Evolutionary conservation across 2,329 filamentous ascomycete species (phyloP).

Genomic region (Myotisia sp.): DNA sequence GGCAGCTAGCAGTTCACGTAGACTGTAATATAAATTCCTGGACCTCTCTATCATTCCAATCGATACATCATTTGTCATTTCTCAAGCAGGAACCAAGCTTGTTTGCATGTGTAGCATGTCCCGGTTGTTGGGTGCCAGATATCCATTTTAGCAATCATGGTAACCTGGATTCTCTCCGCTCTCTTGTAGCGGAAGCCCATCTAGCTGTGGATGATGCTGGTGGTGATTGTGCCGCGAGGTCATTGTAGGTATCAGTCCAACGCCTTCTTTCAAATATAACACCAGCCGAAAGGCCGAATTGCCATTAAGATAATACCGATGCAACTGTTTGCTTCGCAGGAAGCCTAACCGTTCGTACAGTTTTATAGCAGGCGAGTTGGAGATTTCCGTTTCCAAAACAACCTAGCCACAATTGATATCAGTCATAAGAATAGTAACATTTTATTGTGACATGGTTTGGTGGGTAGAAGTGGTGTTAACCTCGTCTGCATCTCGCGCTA

Average conservation of each 20-base stretch:
- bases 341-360: conserved; percentile 90
- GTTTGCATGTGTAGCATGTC: too few relatives aligned
- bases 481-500: conserved; percentile 69
- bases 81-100: too few relatives aligned
- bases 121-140: too few relatives aligned
- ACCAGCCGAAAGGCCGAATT: conserved; percentile 87
- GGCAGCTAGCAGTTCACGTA: too few relatives aligned
- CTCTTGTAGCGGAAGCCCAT: conserved; percentile 10
- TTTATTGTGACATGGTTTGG: neutral
- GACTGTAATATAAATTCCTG: too few relatives aligned
- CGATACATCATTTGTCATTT: too few relatives aligned
- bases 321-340: conserved; percentile 76
- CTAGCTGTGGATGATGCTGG: conserved; percentile 14
- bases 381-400: conserved; percentile 89
- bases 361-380: conserved; percentile 76
- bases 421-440: neutral
- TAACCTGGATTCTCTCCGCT: conserved; percentile 10
- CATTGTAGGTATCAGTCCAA: conserved; percentile 29
- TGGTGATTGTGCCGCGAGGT: too few relatives aligned
- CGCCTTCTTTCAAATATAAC: conserved; percentile 56
- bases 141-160: conserved; percentile 6
- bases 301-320: conserved; percentile 92
- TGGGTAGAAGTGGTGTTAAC: conserved; percentile 20
- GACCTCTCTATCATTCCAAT: too few relatives aligned
- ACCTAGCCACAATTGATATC: conserved; percentile 35